These are phyloP conservation scores for Eucalyptus cladocalyx DNA, from an alignment of 345 rosid species.

Conservation along the genomic window DNA sequence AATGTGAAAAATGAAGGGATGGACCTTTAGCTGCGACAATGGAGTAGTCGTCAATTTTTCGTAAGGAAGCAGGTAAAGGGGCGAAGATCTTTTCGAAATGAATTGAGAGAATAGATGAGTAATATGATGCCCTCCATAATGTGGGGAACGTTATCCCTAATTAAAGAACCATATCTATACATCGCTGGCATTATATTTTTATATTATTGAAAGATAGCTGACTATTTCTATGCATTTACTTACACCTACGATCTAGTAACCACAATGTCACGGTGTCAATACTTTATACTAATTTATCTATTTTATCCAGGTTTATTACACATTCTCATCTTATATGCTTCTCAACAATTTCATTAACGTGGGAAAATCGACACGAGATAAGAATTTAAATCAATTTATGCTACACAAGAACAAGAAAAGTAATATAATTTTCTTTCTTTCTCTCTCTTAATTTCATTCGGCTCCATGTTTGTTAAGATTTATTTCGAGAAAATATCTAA, in stretches of 20 bases:
- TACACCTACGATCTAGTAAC: rapidly evolving
- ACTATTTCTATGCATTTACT: not conserved
- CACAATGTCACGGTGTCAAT: too few species aligned
- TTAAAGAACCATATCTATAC: too few species aligned
- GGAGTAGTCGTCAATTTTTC: too few species aligned
- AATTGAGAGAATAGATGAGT: not conserved
- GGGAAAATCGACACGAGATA: rapidly evolving
- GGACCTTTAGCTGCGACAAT: not conserved
- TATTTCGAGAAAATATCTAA: rapidly evolving
- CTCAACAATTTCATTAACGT: too few species aligned
- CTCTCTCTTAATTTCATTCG: not conserved
- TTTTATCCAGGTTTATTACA: rapidly evolving
- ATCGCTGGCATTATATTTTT: not conserved
- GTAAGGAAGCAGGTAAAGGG: too few species aligned
- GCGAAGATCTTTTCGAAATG: too few species aligned
- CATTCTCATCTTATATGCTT: not conserved
- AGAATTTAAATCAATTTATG: not conserved
- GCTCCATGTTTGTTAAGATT: not conserved
- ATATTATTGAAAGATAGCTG: too few species aligned
- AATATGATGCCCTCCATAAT: not conserved
- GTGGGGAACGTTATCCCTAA: not conserved
- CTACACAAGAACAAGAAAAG: not conserved
- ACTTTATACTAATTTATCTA: too few species aligned
- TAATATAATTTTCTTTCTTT: too few species aligned
- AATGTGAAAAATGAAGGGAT: not conserved